Conservation (phyloP, 2,329 filamentous ascomycete genomes). For the Xylariaceae sp. region DNA sequence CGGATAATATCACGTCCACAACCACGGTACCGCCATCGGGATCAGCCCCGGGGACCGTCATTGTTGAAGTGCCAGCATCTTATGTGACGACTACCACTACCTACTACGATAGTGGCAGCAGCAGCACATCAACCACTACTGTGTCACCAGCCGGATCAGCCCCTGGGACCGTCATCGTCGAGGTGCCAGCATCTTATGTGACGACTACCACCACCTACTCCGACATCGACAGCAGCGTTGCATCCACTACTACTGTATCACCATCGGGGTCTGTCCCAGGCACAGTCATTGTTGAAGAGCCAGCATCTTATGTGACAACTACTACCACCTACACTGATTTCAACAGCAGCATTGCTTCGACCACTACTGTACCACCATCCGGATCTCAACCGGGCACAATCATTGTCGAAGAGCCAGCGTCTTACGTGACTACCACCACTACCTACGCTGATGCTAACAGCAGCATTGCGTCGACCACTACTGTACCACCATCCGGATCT, state of each 20-base stretch:
- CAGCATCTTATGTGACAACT: background rate
- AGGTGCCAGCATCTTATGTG: too few relatives aligned
- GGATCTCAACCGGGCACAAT: background rate
- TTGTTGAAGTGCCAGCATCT: too few relatives aligned
- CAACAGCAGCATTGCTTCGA: background rate
- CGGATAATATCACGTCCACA: too few relatives aligned
- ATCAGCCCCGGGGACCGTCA: too few relatives aligned
- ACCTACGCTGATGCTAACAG: background rate
- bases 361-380: background rate
- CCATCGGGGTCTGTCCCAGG: too few relatives aligned
- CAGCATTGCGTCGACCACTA: background rate
- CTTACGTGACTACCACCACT: background rate
- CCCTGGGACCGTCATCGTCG: too few relatives aligned
- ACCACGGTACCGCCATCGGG: too few relatives aligned
- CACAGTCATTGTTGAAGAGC: too few relatives aligned
- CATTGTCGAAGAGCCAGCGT: background rate
- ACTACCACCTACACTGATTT: background rate
- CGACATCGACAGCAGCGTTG: too few relatives aligned
- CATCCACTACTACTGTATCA: too few relatives aligned
- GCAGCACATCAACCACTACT: background rate
- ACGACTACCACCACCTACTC: too few relatives aligned
- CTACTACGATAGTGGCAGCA: background rate
- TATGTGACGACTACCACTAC: background rate
- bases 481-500: background rate
- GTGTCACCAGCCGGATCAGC: background rate